Percentiles rank a stretch among this genome's conserved stretches.
Conservation (phyloP, 352 stramenopile species). For the Pythium brachiatum region DNA sequence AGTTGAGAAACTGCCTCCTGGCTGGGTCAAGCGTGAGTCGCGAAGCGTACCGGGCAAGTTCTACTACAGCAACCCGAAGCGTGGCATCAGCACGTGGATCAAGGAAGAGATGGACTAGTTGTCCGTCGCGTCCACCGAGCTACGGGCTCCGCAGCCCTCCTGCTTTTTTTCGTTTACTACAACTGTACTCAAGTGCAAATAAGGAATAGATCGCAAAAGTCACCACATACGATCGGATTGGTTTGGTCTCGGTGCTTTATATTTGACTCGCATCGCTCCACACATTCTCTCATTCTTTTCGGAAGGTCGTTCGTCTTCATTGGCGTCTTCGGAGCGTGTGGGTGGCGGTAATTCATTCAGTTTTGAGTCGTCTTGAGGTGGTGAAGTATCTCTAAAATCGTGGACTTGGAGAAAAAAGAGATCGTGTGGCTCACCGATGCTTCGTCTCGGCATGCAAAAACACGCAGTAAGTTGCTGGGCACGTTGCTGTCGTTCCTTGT, state of each 20-base stretch:
- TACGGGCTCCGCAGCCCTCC: neutral
- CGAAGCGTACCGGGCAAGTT: slow-evolving; percentile 84
- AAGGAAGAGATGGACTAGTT: slow-evolving; percentile 78
- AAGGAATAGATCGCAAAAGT: slow-evolving; percentile 3
- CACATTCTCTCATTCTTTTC: neutral
- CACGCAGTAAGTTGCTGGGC: neutral
- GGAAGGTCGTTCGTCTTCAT: neutral
- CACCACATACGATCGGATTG: neutral
- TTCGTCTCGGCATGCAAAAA: neutral
- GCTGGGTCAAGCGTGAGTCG: slow-evolving; percentile 85
- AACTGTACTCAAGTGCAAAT: slow-evolving; percentile 4
- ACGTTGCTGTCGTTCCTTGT: neutral
- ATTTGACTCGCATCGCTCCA: slow-evolving; percentile 1
- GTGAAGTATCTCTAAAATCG: neutral
- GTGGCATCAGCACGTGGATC: slow-evolving; percentile 88
- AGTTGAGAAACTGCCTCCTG: slow-evolving; percentile 69
- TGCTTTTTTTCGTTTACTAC: slow-evolving; percentile 5
- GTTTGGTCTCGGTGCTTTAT: neutral
- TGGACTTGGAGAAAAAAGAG: neutral
- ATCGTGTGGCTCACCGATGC: neutral
- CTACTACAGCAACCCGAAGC: slow-evolving; percentile 90
- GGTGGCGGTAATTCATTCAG: neutral
- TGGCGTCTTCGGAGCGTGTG: neutral
- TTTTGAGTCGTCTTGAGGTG: neutral
- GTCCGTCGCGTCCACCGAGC: neutral